Base-by-base conservation (phyloP, 1,139 yeast species). In the Magnusiomyces suaveolens region DNA sequence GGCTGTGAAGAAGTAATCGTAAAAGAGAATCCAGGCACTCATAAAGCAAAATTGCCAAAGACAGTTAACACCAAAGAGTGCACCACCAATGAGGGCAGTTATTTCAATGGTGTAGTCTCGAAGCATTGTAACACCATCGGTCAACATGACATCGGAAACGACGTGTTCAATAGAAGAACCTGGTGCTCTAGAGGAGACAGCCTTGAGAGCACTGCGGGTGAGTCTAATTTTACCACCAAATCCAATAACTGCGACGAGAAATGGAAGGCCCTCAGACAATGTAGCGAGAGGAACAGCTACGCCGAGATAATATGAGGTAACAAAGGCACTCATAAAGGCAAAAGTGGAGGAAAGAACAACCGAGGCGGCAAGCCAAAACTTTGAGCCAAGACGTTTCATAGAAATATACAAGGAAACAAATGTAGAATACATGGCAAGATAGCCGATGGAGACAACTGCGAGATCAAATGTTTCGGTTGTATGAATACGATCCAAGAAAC, bases 391-490 rank as follows among this genome's bases (percentile, higher is more conserved):
- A 50, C 69, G 67, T 63, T 81, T 81, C 96, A 92, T 86, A 62
- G 88, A 94, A 58, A 81, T 65, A 64, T 88, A 92, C 48, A 94
- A 80, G 59, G 84, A 83, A 55, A 82, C 72, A 61, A 92, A 79
- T 20, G 96, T 87, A 70, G 87, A 85, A 78, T 88, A 77, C 97
- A 92, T 90, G 52, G 95, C 95, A 41, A 82, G 63, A 68, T 94
- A 94, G 1, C 97, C 97, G 53, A 83, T 70, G 10, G 88, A 78
- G 55, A 94, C 84, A 58, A 90, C 78, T 16, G 82, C 81, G 50
- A 92, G 82, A 69, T 94, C 98, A 62, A 88, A 87, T 41, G 84
- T 81, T 63, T 92, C 97, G 16, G 97, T 95, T 57, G 87, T 84
- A 55, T 76, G 75, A 54, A 88, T 76, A 59, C 85, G 74, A 53